Evolutionary conservation across 2,329 filamentous ascomycete genomes (phyloP).

Genomic region (Monosporascus sp.): DNA sequence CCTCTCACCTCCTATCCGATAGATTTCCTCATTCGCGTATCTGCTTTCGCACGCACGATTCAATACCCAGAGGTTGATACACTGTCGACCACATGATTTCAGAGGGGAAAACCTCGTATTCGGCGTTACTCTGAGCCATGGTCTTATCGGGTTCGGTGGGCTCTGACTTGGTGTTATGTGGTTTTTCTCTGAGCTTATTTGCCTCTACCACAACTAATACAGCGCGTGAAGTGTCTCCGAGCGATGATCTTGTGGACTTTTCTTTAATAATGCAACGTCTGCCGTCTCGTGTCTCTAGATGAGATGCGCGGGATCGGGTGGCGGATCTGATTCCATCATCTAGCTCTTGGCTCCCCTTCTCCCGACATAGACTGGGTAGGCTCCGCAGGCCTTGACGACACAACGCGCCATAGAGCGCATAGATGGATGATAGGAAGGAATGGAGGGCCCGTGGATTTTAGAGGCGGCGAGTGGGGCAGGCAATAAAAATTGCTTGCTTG

Average conservation of each 20-base stretch:
- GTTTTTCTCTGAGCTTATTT: background rate
- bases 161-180: conserved; percentile 1
- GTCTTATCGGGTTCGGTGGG: background rate
- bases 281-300: conserved; percentile 2
- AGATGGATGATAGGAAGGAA: background rate
- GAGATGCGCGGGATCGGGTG: conserved; percentile 8
- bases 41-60: conserved; percentile 14
- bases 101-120: conserved; percentile 5
- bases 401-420: conserved; percentile 1
- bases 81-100: conserved; percentile 8
- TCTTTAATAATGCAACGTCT: conserved; percentile 11
- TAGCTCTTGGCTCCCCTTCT: conserved; percentile 8
- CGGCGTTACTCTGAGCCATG: conserved; percentile 9
- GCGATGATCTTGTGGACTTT: conserved; percentile 7
- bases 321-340: conserved; percentile 5
- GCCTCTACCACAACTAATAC: background rate
- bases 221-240: background rate
- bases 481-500: background rate
- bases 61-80: conserved; percentile 21
- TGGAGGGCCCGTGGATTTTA: background rate
- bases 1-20: conserved; percentile 3
- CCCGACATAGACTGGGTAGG: conserved; percentile 17
- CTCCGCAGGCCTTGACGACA: conserved; percentile 14
- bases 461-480: background rate
- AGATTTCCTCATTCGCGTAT: conserved; percentile 16